phyloP scores from a whole-genome alignment of 1,139 yeast genomes.

The Nakaseomyces kungkrabaensis region DNA sequence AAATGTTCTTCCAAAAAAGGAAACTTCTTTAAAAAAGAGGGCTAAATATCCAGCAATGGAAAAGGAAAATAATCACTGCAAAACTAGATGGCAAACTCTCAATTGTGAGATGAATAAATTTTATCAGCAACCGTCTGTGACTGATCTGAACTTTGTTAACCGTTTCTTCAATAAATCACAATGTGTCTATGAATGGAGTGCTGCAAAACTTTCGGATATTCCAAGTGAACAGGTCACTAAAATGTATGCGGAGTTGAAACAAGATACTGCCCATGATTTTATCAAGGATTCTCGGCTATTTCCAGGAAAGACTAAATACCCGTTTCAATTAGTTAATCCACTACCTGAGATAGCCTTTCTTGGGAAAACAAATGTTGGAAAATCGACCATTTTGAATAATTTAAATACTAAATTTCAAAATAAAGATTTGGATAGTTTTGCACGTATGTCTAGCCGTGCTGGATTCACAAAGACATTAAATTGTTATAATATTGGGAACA shows the following conservation, averaged over 20 bases:
- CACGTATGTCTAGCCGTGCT: slow-evolving; percentile 49
- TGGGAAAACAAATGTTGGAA: slow-evolving; percentile 81
- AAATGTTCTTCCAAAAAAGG: background rate
- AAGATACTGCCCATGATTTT: background rate
- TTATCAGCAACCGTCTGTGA: slow-evolving; percentile 33
- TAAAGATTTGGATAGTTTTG: slow-evolving; percentile 33
- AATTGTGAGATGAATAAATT: slow-evolving; percentile 12
- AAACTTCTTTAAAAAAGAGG: background rate
- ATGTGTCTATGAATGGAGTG: slow-evolving; percentile 50
- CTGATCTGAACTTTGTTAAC: slow-evolving; percentile 24
- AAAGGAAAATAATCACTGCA: background rate
- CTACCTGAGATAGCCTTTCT: slow-evolving; percentile 63
- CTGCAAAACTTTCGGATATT: slow-evolving; percentile 41
- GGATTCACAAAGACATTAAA: slow-evolving; percentile 74
- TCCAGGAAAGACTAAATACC: slow-evolving; percentile 20
- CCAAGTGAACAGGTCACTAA: slow-evolving; percentile 45
- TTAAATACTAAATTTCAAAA: slow-evolving; percentile 33
- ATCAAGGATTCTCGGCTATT: slow-evolving; percentile 5
- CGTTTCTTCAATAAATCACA: slow-evolving; percentile 39
- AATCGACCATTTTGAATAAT: slow-evolving; percentile 62
- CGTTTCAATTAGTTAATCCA: slow-evolving; percentile 17
- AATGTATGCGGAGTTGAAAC: background rate
- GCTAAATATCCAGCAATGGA: background rate
- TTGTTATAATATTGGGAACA: slow-evolving; percentile 56
- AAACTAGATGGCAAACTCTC: background rate